Conservation (phyloP, 345 rosid genomes). For the Iberis pinnata region DNA sequence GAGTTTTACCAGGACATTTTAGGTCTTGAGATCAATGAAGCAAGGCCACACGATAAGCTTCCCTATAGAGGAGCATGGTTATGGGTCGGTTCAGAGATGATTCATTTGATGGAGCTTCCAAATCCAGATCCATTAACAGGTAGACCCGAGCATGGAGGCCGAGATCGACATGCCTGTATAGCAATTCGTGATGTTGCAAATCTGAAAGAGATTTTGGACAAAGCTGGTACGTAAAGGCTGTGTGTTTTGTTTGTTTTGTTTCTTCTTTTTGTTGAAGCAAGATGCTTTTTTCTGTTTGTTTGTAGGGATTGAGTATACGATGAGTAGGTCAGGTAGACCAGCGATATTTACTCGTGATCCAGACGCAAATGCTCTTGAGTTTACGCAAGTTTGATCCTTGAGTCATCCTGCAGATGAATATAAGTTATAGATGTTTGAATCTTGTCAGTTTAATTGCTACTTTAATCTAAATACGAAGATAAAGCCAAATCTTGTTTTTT, state of each 20-base stretch:
- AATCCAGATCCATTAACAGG: slow-evolving; percentile 92
- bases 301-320: slow-evolving; percentile 69
- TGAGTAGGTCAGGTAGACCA: slow-evolving; percentile 83
- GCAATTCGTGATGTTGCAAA: slow-evolving; percentile 68
- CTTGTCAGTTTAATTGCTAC: too few species aligned
- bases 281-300: not conserved
- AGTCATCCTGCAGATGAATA: slow-evolving; percentile 15
- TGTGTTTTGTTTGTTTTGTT: not conserved
- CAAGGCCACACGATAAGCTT: slow-evolving; percentile 89
- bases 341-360: slow-evolving; percentile 90
- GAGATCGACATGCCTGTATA: slow-evolving; percentile 88
- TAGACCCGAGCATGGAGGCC: slow-evolving; percentile 86
- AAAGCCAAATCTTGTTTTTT: too few species aligned
- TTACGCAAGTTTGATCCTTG: slow-evolving; percentile 56
- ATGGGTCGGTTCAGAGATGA: slow-evolving; percentile 98
- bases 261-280: not conserved
- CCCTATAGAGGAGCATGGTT: slow-evolving; percentile 92
- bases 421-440: slow-evolving; percentile 9
- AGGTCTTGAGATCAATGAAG: slow-evolving; percentile 87
- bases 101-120: slow-evolving; percentile 98
- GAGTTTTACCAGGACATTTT: slow-evolving; percentile 75
- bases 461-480: too few species aligned
- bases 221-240: slow-evolving; percentile 47
- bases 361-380: slow-evolving; percentile 88
- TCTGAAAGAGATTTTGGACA: slow-evolving; percentile 62